These are phyloP conservation scores for Phragmites australis DNA, from an alignment of 176 grass and related monocot species.

Conservation along the genomic window DNA sequence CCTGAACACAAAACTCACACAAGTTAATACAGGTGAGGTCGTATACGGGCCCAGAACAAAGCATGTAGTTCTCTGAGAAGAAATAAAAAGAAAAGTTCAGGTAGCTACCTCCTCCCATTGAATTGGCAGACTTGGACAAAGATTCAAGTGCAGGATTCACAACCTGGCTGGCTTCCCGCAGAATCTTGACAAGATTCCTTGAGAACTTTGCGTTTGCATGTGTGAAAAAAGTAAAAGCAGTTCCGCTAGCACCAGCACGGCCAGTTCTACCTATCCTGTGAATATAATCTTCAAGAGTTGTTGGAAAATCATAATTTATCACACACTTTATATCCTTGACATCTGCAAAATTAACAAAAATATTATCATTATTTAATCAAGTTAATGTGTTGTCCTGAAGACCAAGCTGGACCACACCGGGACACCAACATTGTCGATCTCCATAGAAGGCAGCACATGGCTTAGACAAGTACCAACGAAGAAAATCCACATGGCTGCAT, in stretches of 20 bases:
- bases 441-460: constrained; percentile 49
- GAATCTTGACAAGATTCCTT: constrained; percentile 80
- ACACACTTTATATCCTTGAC: constrained; percentile 99
- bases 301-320: constrained; percentile 97
- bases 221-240: constrained; percentile 89
- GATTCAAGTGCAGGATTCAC: constrained; percentile 75
- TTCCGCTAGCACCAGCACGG: constrained; percentile 88
- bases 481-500: constrained; percentile 27
- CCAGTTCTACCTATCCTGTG: constrained; percentile 97
- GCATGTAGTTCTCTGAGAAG: neutral
- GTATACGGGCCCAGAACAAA: neutral
- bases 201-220: constrained; percentile 69
- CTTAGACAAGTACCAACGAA: constrained; percentile 44
- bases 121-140: constrained; percentile 53
- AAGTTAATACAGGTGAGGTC: neutral
- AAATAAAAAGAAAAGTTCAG: neutral
- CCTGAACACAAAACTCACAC: constrained; percentile 35
- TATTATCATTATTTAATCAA: constrained; percentile 29
- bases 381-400: constrained; percentile 19
- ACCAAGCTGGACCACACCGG: constrained; percentile 45
- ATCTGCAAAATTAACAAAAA: constrained; percentile 67
- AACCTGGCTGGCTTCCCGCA: constrained; percentile 79
- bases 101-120: constrained; percentile 53
- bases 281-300: constrained; percentile 92
- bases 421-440: constrained; percentile 51